Base-by-base conservation (phyloP, 2,329 filamentous ascomycete genomes). In the Pseudogymnoascus sp. region DNA sequence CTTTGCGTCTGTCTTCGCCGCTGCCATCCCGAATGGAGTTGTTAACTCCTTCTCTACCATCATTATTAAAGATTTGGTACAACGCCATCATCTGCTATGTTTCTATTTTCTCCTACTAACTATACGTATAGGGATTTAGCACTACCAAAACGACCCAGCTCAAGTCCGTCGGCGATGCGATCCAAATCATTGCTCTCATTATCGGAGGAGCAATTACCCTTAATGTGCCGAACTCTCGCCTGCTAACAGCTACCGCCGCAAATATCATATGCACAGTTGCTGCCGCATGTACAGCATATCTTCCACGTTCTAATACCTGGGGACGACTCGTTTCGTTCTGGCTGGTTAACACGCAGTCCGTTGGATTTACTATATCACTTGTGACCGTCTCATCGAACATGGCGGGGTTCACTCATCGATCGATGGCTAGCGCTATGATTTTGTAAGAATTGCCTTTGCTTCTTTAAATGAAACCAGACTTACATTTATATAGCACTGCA, bases 301-400 rank as follows among this genome's bases (percentile, higher is more conserved):
- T 76, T 6, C 73, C 72, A 2, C 66, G 73, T 1, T 66, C 66
- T 0, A 72, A 74, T 43, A 75, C 70, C 0, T 77, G 75, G 74
- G 71, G 69, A 1, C 65, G 74, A 31, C 68, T 76, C 28, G 72
- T 70, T 2, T 72, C 67, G 31, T 76, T 76, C 64, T 76, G 74
- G 75, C 71, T 77, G 1, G 73, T 75, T 1, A 77, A 76, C 63
- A 61, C 72, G 1, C 74, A 76, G 62, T 73, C 71, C 1, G 73
- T 77, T 5, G 73, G 73, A 12, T 76, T 75, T 59, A 75, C 75
- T 1, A 68, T 76, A 5, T 72, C 73, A 1, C 65, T 76, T 7
- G 70, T 70, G 0, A 76, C 71, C 76, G 63, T 76, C 74, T 1
- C 74, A 76, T 62, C 66, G 73, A 2, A 67, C 12, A 46, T 46